Base-by-base conservation (phyloP, 306 rosid species). In the Elaeagnus macrophylla region DNA sequence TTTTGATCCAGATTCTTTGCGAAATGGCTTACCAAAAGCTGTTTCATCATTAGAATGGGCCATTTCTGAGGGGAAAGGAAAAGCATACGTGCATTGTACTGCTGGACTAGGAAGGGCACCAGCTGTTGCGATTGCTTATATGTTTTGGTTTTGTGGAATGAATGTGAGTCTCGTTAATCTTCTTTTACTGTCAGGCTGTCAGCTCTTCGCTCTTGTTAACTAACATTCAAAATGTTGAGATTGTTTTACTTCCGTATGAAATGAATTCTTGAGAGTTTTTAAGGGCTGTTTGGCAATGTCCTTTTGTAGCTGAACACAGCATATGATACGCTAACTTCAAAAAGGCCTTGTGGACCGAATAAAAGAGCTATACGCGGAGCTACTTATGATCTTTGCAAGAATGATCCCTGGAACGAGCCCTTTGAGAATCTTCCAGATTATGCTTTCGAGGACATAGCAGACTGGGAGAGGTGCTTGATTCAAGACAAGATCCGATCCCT, bases 81-180 rank as follows among this genome's bases (percentile, higher is more conserved):
- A 68, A 67, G 89, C 80, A 47, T 84, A 78, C 56, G 94, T 82
- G 60, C 94, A 91, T 49, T 91, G 97, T 65, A 81, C 89, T 0
- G 96, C 97, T 48, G 97, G 97, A 73, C 79, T 86, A 36, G 97
- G 96, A 65, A 82, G 97, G 70, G 97, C 97, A 44, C 93, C 97
- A 0, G 97, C 86, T 2, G 95, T 86, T 56, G 89, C 96, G 50
- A 81, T 84, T 51, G 68, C 97, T 39, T 91, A 86, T 74, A 66
- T 86, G 82, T 86, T 79, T 79, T 91, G 97, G 97, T 91, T 82
- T 68, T 70, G 76, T 52, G 75, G 59, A 67, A 91, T 84, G 86
- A 86, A 76, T 60, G 97, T 73, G 69, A 81, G 69, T 54, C 8
- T 12, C 3, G 35, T 57, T 46, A 52, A 15, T 18, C 49, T 17